Conservation (phyloP, 1,284 basidiomycete species). For the Cutaneotrichosporon cavernicola region DNA sequence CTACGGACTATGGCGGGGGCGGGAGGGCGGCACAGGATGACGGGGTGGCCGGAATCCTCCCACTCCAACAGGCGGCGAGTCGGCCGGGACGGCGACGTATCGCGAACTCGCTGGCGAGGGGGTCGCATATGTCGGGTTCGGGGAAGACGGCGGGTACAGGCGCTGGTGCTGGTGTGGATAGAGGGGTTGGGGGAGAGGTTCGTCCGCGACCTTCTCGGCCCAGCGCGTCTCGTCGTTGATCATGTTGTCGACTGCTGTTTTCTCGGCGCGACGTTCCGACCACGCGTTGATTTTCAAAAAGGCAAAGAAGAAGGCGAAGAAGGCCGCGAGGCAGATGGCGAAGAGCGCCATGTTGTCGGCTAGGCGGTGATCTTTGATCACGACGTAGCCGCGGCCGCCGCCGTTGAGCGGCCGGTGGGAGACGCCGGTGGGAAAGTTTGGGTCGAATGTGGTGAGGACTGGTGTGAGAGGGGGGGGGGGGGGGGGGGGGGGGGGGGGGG, state of each 20-base stretch:
- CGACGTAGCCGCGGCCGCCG: constrained; percentile 29
- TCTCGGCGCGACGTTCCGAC: background rate
- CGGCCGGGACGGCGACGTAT: background rate
- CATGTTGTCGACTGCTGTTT: constrained; percentile 10
- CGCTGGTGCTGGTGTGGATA: background rate
- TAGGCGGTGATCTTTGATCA: constrained; percentile 28
- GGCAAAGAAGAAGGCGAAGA: constrained; percentile 20
- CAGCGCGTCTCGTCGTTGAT: constrained; percentile 10
- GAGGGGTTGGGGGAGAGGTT: background rate
- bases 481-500: background rate
- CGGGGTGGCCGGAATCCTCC: background rate
- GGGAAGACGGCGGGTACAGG: background rate
- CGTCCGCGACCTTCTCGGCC: constrained; percentile 2
- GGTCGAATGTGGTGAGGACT: constrained; percentile 35
- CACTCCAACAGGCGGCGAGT: background rate
- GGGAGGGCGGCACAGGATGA: background rate
- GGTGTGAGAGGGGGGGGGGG: constrained; percentile 7
- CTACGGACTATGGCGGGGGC: background rate
- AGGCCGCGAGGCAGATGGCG: constrained; percentile 20
- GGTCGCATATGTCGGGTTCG: background rate
- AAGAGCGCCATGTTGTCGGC: constrained; percentile 36
- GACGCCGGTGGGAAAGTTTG: constrained; percentile 32
- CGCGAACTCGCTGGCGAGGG: background rate
- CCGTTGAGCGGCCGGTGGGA: background rate
- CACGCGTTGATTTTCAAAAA: constrained; percentile 3